Evolutionary conservation across 2,329 filamentous ascomycete genomes (phyloP), one percentile per base, ranked within the genome.

Genomic region (Penicillium sp.): DNA sequence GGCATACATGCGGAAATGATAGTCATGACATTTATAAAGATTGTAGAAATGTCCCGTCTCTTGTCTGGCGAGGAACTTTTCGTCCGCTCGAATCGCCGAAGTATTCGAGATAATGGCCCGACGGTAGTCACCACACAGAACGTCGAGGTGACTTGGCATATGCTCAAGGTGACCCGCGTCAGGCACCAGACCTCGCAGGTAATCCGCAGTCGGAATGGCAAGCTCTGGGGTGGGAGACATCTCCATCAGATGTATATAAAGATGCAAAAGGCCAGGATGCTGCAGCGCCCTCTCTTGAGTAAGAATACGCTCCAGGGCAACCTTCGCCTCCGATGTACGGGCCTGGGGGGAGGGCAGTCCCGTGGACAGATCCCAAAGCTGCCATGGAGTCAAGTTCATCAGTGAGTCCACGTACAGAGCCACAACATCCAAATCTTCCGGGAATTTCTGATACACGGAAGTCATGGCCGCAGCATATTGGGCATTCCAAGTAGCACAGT

Each of bases 211-310:
- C 0, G 76, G 71, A 9, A 87, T 64, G 1, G 82, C 85, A 1
- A 66, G 64, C 60, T 88, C 85, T 0, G 85, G 85, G 0, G 72
- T 75, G 0, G 73, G 68, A 0, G 84, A 88, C 85, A 89, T 88
- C 62, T 90, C 86, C 76, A 88, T 86, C 4, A 88, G 76, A 57
- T 89, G 85, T 39, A 89, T 86, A 63, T 90, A 90, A 29, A 90
- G 68, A 64, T 90, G 86, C 4, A 90, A 71, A 0, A 90, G 67
- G 0, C 86, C 86, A 0, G 86, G 83, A 58, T 93, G 87, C 4
- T 70, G 55, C 5, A 73, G 62, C 1, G 73, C 77, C 6, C 71
- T 73, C 1, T 73, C 64, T 3, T 72, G 69, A 1, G 65, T 58
- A 25, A 90, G 66, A 0, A 80, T 81, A 3, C 64, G 65, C 25